Percentiles rank a stretch among this genome's conserved stretches.
phyloP scores from a whole-genome alignment of 169 alveolate species.

The Blepharisma undulans region DNA sequence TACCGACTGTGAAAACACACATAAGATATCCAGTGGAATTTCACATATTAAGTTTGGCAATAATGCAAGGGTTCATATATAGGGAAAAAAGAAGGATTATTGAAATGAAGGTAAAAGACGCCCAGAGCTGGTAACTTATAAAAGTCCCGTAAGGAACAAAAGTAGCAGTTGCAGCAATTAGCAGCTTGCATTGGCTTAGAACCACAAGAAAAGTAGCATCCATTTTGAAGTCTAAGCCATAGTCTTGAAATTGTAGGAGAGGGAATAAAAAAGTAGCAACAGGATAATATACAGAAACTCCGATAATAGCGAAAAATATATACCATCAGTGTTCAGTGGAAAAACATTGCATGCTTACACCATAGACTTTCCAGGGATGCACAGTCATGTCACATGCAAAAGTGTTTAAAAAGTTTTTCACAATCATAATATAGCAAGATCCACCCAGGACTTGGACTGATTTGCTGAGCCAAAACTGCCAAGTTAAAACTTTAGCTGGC shows the following conservation, averaged over 20 bases:
- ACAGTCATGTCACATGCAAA: constrained; percentile 10
- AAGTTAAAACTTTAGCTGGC: neutral
- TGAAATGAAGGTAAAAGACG: neutral
- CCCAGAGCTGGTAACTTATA: neutral
- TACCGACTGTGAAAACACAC: neutral
- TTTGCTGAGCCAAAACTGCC: neutral
- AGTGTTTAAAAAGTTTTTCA: neutral
- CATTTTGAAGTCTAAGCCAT: neutral
- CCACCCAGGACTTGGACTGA: constrained; percentile 5
- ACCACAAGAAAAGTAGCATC: neutral
- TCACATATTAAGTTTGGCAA: neutral
- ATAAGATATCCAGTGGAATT: neutral
- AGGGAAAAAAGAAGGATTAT: neutral
- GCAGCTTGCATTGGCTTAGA: constrained; percentile 13
- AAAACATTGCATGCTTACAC: neutral
- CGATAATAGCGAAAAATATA: neutral
- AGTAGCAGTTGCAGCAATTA: neutral
- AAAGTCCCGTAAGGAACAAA: constrained; percentile 28
- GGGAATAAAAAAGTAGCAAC: constrained; percentile 36
- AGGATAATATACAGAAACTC: constrained; percentile 19
- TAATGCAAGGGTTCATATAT: neutral
- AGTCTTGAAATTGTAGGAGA: neutral
- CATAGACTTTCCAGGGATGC: neutral
- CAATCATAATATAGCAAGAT: neutral
- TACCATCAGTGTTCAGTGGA: neutral